Conservation (phyloP, 352 stramenopile genomes). For the Saprolegnia parasitica region DNA sequence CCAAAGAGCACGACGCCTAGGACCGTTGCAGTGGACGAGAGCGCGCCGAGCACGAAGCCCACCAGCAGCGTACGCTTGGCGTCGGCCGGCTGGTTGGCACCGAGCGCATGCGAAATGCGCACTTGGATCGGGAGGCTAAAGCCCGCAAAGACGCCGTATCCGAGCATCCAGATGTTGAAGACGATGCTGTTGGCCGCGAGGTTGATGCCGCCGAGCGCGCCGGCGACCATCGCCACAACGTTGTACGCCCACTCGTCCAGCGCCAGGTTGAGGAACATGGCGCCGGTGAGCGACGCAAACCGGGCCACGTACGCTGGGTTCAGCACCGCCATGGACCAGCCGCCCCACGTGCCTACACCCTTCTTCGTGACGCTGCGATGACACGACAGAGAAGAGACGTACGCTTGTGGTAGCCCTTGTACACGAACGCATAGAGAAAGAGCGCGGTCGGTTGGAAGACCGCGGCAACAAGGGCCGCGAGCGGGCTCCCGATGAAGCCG, state of each 20-base stretch:
- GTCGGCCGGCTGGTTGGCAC: constrained; percentile 49
- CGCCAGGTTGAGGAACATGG: constrained; percentile 70
- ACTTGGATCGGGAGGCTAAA: constrained; percentile 77
- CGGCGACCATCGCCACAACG: constrained; percentile 67
- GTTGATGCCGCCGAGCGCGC: constrained; percentile 50
- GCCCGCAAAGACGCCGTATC: constrained; percentile 77
- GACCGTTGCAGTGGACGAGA: constrained; percentile 48
- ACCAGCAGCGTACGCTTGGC: constrained; percentile 55
- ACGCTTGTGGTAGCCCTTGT: constrained; percentile 66
- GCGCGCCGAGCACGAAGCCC: constrained; percentile 56
- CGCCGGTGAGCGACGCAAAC: constrained; percentile 58
- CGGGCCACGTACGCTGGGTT: constrained; percentile 50
- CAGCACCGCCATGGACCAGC: constrained; percentile 48
- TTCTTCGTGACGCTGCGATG: no score
- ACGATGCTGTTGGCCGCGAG: constrained; percentile 77
- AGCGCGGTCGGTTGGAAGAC: constrained; percentile 66
- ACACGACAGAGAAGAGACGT: background rate
- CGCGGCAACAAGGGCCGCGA: constrained; percentile 58
- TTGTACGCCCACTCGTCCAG: constrained; percentile 81
- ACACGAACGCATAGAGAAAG: constrained; percentile 63
- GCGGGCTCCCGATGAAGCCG: constrained; percentile 61
- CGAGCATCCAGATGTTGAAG: constrained; percentile 74
- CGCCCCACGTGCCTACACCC: constrained; percentile 53
- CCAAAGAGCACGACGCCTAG: constrained; percentile 46
- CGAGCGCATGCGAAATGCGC: constrained; percentile 61